Conservation (phyloP, 345 rosid genomes). For the Linum usitatissimum region DNA sequence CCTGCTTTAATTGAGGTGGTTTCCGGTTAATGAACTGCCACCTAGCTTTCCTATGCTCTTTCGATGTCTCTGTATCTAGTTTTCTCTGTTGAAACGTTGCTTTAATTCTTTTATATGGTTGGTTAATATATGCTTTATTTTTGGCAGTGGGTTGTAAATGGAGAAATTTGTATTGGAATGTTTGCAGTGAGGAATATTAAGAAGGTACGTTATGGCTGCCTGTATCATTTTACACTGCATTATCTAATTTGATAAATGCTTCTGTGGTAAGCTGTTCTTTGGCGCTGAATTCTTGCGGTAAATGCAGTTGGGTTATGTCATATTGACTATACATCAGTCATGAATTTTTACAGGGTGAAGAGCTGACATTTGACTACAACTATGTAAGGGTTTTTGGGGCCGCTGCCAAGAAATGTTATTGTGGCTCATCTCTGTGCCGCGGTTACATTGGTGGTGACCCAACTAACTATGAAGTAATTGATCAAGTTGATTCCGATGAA, state of each 20-base stretch:
- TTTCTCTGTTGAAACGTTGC: not conserved
- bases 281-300: not conserved
- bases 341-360: constrained; percentile 57
- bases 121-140: constrained; percentile 14
- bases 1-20: not conserved
- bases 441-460: constrained; percentile 99
- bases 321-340: not conserved
- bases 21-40: not conserved
- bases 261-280: not conserved
- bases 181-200: constrained; percentile 81
- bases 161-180: constrained; percentile 94
- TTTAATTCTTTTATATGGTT: constrained; percentile 11
- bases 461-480: constrained; percentile 54
- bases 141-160: constrained; percentile 97
- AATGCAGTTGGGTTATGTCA: not conserved
- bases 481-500: constrained; percentile 96
- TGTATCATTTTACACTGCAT: not conserved
- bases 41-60: not conserved
- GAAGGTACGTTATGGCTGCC: constrained; percentile 41
- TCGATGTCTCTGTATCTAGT: not conserved
- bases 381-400: constrained; percentile 97
- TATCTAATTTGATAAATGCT: not conserved
- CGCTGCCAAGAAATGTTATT: constrained; percentile 92
- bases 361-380: constrained; percentile 94
- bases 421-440: constrained; percentile 76